Conservation (phyloP, 2,329 filamentous ascomycete genomes). For the Alternaria solani region DNA sequence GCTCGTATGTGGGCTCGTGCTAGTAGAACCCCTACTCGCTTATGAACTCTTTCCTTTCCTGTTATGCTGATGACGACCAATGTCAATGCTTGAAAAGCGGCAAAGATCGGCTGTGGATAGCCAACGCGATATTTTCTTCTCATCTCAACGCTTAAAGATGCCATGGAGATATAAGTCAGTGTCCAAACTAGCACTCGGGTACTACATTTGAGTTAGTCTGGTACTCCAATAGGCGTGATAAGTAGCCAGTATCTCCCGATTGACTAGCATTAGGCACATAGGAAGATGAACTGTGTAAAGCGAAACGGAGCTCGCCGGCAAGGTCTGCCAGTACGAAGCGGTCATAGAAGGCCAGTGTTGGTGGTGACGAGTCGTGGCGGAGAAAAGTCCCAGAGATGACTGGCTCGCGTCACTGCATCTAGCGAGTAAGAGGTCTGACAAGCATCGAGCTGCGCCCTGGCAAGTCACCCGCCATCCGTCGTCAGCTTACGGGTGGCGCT, state of each 20-base stretch:
- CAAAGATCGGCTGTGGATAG: background rate
- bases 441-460: background rate
- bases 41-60: background rate
- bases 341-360: background rate
- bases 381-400: background rate
- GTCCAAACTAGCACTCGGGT: background rate
- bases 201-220: background rate
- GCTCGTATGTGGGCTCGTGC: background rate
- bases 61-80: background rate
- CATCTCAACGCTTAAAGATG: background rate
- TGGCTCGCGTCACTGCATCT: background rate
- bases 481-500: constrained; percentile 6
- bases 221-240: background rate
- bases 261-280: background rate
- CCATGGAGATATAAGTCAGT: background rate
- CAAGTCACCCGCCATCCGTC: background rate
- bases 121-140: background rate
- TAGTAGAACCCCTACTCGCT: background rate
- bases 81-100: background rate
- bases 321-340: background rate
- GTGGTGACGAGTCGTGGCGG: background rate
- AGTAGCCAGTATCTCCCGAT: background rate
- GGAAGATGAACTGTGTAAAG: background rate
- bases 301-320: background rate
- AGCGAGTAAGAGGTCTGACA: background rate